Base-by-base conservation (phyloP, 2,329 filamentous ascomycete species). In the Microdochium trichocladiopsis region DNA sequence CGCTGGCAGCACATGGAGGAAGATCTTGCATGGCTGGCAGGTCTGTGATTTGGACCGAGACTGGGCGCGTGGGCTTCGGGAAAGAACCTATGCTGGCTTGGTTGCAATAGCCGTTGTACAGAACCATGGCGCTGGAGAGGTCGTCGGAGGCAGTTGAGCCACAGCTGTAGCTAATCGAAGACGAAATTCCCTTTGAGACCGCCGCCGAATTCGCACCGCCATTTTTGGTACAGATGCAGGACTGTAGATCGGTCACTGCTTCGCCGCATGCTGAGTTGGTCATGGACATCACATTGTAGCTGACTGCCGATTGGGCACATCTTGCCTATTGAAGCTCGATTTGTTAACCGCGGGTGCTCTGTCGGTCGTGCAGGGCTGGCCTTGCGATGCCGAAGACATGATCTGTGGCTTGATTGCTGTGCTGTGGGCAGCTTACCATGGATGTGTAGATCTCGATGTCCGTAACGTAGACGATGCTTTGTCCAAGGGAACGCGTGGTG, bases 161-260 rank as follows among this genome's bases (percentile, higher is more conserved):
- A 55, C 78, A 81, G 45, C 62, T 69, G 41, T 65, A 68, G 52
- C 65, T 69, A 23, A 80, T 60, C 4, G 68, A 70, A 14, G 52
- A 58, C 10, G 71, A 72, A 22, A 80, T 65, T 5, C 56, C 59
- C 2, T 66, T 63, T 14, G 66, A 63, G 51, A 80, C 60, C 3
- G 68, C 64, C 3, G 63, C 66, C 16, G 67, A 64, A 54, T 72
- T 70, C 8, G 28, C 28, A 31, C 28, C 28, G 48, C 67, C 69
- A 55, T 71, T 69, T 59, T 77, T 75, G 14, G 72, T 73, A 64
- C 78, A 82, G n/a, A 78, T 69, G 53, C 78, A 82, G 9, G 70
- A 72, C 56, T 80, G 76, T 9, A 81, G 63, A 4, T 67, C 71
- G 4, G 70, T 68, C 14, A 70, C 71, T 4, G 63, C 72, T 24